Conservation (phyloP, 2,329 filamentous ascomycete genomes). For the Paecilomyces variotii region DNA sequence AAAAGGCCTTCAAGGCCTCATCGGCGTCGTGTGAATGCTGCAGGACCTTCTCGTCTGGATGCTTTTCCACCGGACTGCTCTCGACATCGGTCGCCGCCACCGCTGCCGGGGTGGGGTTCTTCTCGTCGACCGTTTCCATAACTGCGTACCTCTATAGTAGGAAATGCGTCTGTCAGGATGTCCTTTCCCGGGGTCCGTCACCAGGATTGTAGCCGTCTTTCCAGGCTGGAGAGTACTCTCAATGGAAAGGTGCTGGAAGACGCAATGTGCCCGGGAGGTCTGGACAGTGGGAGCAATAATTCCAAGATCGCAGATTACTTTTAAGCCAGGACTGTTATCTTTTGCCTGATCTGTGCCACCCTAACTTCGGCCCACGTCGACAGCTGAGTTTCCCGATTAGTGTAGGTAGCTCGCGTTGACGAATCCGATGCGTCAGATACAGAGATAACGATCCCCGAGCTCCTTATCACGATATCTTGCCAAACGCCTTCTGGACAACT, state of each 20-base stretch:
- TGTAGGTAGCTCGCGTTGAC: neutral
- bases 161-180: neutral
- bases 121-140: slow-evolving; percentile 32
- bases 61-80: slow-evolving; percentile 5
- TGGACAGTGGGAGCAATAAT: neutral
- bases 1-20: slow-evolving; percentile 52
- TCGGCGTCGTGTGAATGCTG: slow-evolving; percentile 52
- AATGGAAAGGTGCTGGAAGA: neutral
- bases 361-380: neutral
- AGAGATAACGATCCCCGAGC: neutral
- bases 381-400: neutral
- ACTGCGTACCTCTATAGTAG: neutral
- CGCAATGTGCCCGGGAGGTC: neutral
- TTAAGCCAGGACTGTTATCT: neutral
- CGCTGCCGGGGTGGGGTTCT: slow-evolving; percentile 18
- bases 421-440: neutral
- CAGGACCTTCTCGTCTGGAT: slow-evolving; percentile 30
- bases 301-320: neutral
- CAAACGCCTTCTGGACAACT: neutral
- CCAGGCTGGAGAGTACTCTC: neutral
- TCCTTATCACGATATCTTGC: neutral
- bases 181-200: neutral
- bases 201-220: neutral
- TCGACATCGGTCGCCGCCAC: slow-evolving; percentile 15
- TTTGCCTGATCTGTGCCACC: neutral